Base-by-base conservation (phyloP, 2,329 filamentous ascomycete genomes). In the Cladophialophora exuberans region DNA sequence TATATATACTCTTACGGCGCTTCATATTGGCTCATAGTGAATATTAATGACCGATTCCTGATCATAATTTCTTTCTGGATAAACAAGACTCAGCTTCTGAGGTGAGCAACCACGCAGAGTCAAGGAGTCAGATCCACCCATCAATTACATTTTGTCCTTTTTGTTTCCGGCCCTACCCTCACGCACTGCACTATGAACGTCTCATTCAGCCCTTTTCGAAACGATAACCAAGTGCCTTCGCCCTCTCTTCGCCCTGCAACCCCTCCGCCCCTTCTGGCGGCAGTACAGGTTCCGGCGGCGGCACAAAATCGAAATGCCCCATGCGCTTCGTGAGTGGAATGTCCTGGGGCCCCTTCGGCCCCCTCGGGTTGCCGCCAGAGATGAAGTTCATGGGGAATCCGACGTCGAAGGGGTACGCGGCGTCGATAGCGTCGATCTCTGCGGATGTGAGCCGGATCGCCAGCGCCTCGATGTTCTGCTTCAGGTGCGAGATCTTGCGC, bases 401-500 rank as follows among this genome's bases (percentile, higher is more conserved):
- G 23, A 76, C 28, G 17, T 85, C 78, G 60, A 86, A 86, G 4
- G 72, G 65, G 42, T 71, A 70, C 10, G 79, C 76, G 2, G 65
- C 67, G 58, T 86, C 83, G 54, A 86, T 80, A 57, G 79, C 75
- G 23, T 72, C 67, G 6, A 85, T 71, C 49, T 86, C 80, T 6
- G 80, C 75, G 0, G 77, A 70, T 0, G 75, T 76, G 45, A 86
- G 68, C 20, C 67, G 62, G 28, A 86, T 65, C 3, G 66, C 72
- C 52, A 86, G 63, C 0, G 80, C 82, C 63, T 79, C 72, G 54
- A 86, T 82, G 63, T 84, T 85, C 13, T 75, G 73, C 52, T 74
- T 64, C 7, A 83, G 64, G 52, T 83, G 79, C 61, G 81, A 77
- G 23, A 79, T 63, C 62, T 78, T 83, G 10, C 79, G 69, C 0